phyloP scores from a whole-genome alignment of 2,329 filamentous ascomycete genomes.

The Exophiala lecanii-corni region DNA sequence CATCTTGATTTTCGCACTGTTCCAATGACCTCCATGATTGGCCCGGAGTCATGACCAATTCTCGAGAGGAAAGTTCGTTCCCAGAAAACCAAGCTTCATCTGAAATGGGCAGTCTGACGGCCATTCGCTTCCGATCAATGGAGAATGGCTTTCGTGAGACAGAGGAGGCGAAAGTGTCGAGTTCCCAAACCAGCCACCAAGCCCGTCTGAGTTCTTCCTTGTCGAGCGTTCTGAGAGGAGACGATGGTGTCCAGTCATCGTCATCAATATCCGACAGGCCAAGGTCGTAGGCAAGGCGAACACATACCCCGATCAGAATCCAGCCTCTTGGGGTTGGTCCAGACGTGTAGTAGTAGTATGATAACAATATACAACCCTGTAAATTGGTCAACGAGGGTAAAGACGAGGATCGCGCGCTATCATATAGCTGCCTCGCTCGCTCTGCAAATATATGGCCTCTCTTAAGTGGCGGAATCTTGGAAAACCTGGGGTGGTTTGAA shows the following conservation, averaged over 20 bases:
- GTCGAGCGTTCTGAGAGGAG: conserved; percentile 8
- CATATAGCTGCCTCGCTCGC: conserved; percentile 11
- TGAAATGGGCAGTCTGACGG: conserved; percentile 15
- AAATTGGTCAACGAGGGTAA: conserved; percentile 14
- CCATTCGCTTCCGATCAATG: conserved; percentile 21
- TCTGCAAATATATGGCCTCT: conserved; percentile 17
- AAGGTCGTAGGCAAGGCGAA: conserved; percentile 81
- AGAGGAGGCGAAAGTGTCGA: conserved; percentile 19
- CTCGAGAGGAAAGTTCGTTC: conserved; percentile 9
- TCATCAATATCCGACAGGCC: conserved; percentile 87
- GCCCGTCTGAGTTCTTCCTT: conserved; percentile 18
- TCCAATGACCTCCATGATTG: conserved; percentile 18
- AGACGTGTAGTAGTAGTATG: conserved; percentile 19
- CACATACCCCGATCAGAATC: conserved; percentile 94
- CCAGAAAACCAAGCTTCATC: conserved; percentile 20
- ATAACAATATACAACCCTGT: conserved; percentile 19
- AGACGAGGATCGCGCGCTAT: conserved; percentile 7
- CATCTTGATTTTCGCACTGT: conserved; percentile 13
- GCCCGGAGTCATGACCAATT: conserved; percentile 13
- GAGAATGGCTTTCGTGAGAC: conserved; percentile 17
- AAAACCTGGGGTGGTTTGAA: conserved; percentile 16
- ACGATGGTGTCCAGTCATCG: conserved; percentile 9
- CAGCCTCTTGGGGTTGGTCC: conserved; percentile 44
- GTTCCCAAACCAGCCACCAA: conserved; percentile 21
- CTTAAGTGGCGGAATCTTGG: conserved; percentile 5